These are phyloP conservation scores for Gastrolobium bilobum DNA, from an alignment of 306 rosid genomes.

Conservation along the genomic window DNA sequence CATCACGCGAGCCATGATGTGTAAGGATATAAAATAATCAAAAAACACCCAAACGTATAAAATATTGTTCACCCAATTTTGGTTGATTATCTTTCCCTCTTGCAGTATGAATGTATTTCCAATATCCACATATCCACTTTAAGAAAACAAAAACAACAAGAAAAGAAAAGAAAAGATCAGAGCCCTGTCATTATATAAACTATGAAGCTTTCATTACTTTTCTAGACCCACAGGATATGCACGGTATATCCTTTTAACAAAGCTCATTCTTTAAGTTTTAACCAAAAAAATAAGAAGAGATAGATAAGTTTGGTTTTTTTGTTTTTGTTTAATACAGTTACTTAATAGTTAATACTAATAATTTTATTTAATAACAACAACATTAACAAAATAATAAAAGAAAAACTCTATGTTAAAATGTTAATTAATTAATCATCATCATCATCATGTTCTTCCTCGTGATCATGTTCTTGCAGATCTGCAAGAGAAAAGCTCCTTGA, in stretches of 20 bases:
- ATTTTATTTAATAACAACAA: constrained; percentile 46
- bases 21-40: neutral
- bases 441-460: constrained; percentile 56
- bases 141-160: constrained; percentile 10
- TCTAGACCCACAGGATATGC: constrained; percentile 43
- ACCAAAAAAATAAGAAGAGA: neutral
- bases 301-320: neutral
- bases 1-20: neutral
- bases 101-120: constrained; percentile 24
- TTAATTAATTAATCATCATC: constrained; percentile 32
- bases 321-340: neutral
- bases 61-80: constrained; percentile 39
- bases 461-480: constrained; percentile 78
- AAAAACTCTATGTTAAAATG: constrained; percentile 12
- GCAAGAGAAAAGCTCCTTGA: constrained; percentile 79
- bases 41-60: neutral
- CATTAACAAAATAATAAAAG: constrained; percentile 19
- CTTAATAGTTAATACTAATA: neutral
- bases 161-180: neutral
- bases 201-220: constrained; percentile 28
- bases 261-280: neutral
- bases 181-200: constrained; percentile 28
- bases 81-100: constrained; percentile 5
- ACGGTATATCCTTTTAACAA: constrained; percentile 41
- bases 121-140: constrained; percentile 45